Evolutionary conservation across 257 asterid species (phyloP), one percentile per base, ranked within the genome.

Genomic region (Buddleja alternifolia): DNA sequence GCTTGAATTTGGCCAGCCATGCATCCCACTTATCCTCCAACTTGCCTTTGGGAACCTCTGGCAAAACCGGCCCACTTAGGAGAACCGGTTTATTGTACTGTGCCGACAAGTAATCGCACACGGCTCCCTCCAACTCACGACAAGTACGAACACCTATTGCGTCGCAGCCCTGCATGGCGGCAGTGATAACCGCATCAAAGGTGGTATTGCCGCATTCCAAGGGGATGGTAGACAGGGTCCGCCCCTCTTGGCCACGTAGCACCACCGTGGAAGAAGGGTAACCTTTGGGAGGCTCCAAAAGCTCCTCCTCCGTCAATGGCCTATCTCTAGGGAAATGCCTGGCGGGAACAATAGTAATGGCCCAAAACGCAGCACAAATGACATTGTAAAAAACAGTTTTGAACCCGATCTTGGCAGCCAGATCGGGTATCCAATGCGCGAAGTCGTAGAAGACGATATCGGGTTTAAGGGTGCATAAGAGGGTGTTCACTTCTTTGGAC

Each of bases 91-190:
- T 89, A 0, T 55, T 57, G 55, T 77, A 89, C 71, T 89, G 92
- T 0, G 57, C 50, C 0, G 89, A 78, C 2, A 92, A 24, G 79
- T 92, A 86, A 34, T 84, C 92, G 72, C 86, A 75, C 67, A 87
- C 78, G 15, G 84, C 75, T 0, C 92, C 96, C 67, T 92, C 96
- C 0, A 87, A 42, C 71, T 89, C 97, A 4, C 81, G 77, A 71
- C 88, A 84, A 0, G 96, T 83, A 12, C 96, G 84, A 10, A 90
- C 84, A 0, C 89, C 78, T 7, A 92, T 84, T 9, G 86, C 96
- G 78, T 87, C 87, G 63, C 92, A 79, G 47, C 69, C 61, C 11
- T 45, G 48, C 85, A 87, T 75, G 19, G 87, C 68, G 9, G 81
- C 66, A 16, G 88, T 68, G 68, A 86, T 67, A 2, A 94, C 81